Percentiles rank a stretch among this genome's conserved stretches.
These are phyloP conservation scores for Pleurotus eryngii DNA, from an alignment of 768 basidiomycete species.

Conservation along the genomic window DNA sequence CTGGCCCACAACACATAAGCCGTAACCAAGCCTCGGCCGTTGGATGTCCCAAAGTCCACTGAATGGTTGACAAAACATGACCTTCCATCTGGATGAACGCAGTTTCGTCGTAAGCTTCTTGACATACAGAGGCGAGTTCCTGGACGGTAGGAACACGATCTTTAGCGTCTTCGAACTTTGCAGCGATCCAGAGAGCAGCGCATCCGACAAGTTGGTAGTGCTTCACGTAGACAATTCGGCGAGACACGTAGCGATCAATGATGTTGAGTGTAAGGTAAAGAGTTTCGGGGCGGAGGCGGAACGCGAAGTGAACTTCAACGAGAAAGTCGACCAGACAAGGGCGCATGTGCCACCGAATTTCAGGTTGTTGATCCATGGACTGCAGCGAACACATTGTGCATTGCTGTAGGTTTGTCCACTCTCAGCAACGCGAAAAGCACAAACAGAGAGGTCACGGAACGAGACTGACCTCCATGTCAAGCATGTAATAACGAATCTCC, in stretches of 20 bases:
- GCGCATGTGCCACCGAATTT: conserved; percentile 99
- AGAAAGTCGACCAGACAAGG: conserved; percentile 98
- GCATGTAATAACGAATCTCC: conserved; percentile 93
- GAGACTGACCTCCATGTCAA: conserved; percentile 91
- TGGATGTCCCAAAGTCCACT: conserved; percentile 95
- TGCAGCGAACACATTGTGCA: conserved; percentile 88
- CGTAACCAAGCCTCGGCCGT: conserved; percentile 98
- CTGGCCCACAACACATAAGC: conserved; percentile 70
- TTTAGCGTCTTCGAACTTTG: conserved; percentile 99
- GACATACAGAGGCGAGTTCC: conserved; percentile 93
- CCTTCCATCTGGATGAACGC: conserved; percentile 99
- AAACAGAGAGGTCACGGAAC: conserved; percentile 6
- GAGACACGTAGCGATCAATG: conserved; percentile 98
- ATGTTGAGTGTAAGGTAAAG: conserved; percentile 98
- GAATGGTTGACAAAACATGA: conserved; percentile 92
- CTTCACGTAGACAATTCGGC: conserved; percentile 97
- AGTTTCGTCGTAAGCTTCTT: conserved; percentile 93
- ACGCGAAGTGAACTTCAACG: conserved; percentile 97
- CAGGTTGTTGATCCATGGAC: conserved; percentile 99
- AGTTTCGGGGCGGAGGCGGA: conserved; percentile 96
- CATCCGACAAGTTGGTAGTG: conserved; percentile 99
- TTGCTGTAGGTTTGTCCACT: conserved; percentile 41
- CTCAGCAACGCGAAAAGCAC: conserved; percentile 14
- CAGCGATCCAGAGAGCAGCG: conserved; percentile 97
- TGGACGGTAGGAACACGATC: conserved; percentile 96